Conservation (phyloP, 805 yeast species). For the Debaryomyces hansenii region DNA sequence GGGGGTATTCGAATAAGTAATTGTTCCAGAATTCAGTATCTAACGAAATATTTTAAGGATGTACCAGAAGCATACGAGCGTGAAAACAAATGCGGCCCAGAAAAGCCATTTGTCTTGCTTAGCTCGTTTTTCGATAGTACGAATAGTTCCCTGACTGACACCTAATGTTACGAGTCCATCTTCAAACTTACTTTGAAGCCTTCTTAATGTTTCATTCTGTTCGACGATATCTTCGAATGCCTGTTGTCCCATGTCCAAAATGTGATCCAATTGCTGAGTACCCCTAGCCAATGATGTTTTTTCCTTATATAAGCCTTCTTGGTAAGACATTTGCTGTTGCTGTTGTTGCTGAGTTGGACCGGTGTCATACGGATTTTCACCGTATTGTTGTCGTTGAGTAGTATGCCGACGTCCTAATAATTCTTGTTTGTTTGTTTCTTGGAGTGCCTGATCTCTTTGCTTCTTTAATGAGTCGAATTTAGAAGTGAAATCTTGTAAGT, state of each 20-base stretch:
- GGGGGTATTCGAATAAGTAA: too few species aligned
- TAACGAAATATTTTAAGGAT: slow-evolving; percentile 66
- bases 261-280: slow-evolving; percentile 81
- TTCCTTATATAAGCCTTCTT: slow-evolving; percentile 72
- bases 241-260: slow-evolving; percentile 83
- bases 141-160: slow-evolving; percentile 80
- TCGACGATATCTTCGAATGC: slow-evolving; percentile 84
- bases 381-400: slow-evolving; percentile 24
- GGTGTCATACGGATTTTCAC: slow-evolving; percentile 39
- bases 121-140: slow-evolving; percentile 76
- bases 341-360: slow-evolving; percentile 41
- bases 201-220: slow-evolving; percentile 71
- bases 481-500: slow-evolving; percentile 44
- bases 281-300: slow-evolving; percentile 63
- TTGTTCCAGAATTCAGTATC: not conserved
- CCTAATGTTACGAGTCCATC: slow-evolving; percentile 79
- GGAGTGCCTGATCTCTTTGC: slow-evolving; percentile 53
- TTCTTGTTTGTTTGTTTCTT: slow-evolving; percentile 49
- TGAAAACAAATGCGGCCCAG: slow-evolving; percentile 65
- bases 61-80: slow-evolving; percentile 66
- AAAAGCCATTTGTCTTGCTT: slow-evolving; percentile 85
- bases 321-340: slow-evolving; percentile 36
- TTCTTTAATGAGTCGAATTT: slow-evolving; percentile 55
- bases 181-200: slow-evolving; percentile 63
- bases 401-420: slow-evolving; percentile 53